Evolutionary conservation across 2,329 filamentous ascomycete genomes (phyloP), one percentile per base, ranked within the genome.

Genomic region (Colletotrichum tropicicola): DNA sequence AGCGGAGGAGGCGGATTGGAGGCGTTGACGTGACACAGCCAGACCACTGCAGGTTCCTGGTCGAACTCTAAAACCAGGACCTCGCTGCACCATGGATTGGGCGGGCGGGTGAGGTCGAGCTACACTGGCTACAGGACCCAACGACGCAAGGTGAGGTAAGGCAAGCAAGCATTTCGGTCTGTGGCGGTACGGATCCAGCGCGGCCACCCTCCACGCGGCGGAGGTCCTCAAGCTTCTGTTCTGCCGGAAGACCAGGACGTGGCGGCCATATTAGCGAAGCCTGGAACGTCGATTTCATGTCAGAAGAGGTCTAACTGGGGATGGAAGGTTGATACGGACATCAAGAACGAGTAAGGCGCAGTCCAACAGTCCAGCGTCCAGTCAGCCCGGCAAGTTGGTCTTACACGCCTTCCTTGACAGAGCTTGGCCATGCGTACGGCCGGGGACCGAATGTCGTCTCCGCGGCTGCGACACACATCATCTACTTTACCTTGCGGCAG

Each of bases 51-150:
- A 65, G 49, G 39, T 65, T 56, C 57, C 49, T 52, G 39, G 51
- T 27, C 30, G 27, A 61, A 62, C 57, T 65, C 56, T 60, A 54
- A 65, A 61, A 28, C 52, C 52, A 48, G 19, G 19, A 41, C 53
- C 32, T 27, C 48, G 21, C 41, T 30, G 39, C 19, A 19, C 19
- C 19, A 63, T 25, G 25, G 28, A 32, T n/a, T 32, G 45, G 35
- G 39, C 35, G 35, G 32, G 56, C 41, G 56, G 61, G 48, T 41
- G 48, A 32, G 32, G 19, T 9, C 25, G 32, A 55, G 41, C 39
- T 25, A 39, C 56, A 7, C 32, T 39, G 30, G 19, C 13, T 21
- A 9, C 37, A 12, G 30, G 47, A 56, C n/a, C 15, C 28, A 37
- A 32, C 30, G 12, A 30, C 23, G 28, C 39, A n/a, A 30, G 48